These are phyloP conservation scores for Kwoniella shivajii DNA, from an alignment of 1,284 basidiomycete species.

Conservation along the genomic window DNA sequence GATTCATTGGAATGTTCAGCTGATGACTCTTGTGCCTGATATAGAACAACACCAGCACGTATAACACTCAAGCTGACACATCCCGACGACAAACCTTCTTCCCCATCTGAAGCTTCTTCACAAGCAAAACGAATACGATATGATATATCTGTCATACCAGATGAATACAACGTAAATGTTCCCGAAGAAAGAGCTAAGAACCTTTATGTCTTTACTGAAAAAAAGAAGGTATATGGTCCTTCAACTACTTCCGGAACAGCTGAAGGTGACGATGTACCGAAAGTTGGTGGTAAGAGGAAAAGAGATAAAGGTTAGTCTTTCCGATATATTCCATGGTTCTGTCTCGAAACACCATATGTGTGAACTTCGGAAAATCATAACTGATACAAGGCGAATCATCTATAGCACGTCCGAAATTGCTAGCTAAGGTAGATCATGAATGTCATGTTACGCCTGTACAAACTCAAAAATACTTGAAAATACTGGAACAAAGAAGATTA, in stretches of 20 bases:
- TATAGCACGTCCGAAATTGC: conserved; percentile 35
- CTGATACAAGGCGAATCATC: neutral
- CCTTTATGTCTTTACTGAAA: conserved; percentile 47
- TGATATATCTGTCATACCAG: conserved; percentile 35
- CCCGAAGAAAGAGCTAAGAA: conserved; percentile 42
- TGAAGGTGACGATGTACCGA: neutral
- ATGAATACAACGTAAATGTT: conserved; percentile 45
- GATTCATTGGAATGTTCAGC: too few relatives aligned
- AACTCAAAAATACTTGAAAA: conserved; percentile 54
- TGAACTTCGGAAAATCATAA: too few relatives aligned
- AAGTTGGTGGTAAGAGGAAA: conserved; percentile 32
- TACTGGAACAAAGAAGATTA: conserved; percentile 52
- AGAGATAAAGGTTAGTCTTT: conserved; percentile 42
- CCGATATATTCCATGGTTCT: too few relatives aligned
- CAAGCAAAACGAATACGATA: conserved; percentile 17
- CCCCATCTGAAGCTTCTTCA: neutral
- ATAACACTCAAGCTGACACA: conserved; percentile 31
- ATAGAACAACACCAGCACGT: conserved; percentile 23
- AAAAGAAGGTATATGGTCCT: conserved; percentile 20
- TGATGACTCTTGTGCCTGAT: too few relatives aligned
- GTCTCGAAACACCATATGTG: too few relatives aligned
- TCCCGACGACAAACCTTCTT: conserved; percentile 7
- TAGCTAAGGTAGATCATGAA: conserved; percentile 49
- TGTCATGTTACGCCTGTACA: conserved; percentile 44
- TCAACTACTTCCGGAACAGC: neutral